Evolutionary conservation across 1,284 basidiomycete species (phyloP).

Genomic region (Sutorius eximius): DNA sequence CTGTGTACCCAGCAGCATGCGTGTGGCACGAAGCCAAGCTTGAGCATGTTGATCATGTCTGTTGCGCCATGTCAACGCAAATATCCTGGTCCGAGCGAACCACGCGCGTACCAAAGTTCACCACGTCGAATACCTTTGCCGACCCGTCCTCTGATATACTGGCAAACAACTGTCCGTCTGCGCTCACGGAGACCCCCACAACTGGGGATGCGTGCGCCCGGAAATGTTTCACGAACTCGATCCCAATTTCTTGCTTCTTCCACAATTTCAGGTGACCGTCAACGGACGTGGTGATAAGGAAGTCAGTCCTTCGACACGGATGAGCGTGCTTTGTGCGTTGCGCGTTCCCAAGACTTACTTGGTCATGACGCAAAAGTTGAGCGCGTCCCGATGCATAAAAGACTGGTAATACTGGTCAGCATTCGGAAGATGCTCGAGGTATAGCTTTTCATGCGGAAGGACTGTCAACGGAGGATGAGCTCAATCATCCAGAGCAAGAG

Average conservation of each 20-base stretch:
- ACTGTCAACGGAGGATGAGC: slow-evolving; percentile 37
- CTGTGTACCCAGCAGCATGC: slow-evolving; percentile 93
- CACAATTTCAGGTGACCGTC: slow-evolving; percentile 97
- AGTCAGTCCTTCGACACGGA: slow-evolving; percentile 69
- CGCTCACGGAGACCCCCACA: slow-evolving; percentile 80
- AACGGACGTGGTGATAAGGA: slow-evolving; percentile 90
- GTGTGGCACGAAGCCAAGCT: slow-evolving; percentile 81
- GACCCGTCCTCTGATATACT: slow-evolving; percentile 83
- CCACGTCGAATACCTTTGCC: slow-evolving; percentile 95
- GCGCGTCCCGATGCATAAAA: slow-evolving; percentile 96
- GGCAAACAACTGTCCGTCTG: slow-evolving; percentile 91
- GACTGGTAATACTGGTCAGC: slow-evolving; percentile 95
- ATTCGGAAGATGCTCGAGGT: slow-evolving; percentile 88
- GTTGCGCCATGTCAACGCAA: neutral
- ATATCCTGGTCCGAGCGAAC: neutral
- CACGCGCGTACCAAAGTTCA: slow-evolving; percentile 79
- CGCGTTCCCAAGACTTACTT: slow-evolving; percentile 50
- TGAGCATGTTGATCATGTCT: slow-evolving; percentile 99
- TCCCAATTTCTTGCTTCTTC: slow-evolving; percentile 94
- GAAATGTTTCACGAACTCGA: slow-evolving; percentile 94
- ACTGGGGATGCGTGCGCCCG: slow-evolving; percentile 88
- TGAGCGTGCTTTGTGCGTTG: neutral
- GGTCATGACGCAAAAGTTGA: slow-evolving; percentile 87
- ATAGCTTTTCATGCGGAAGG: slow-evolving; percentile 78
- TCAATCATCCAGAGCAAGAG: slow-evolving; percentile 35